phyloP scores from a whole-genome alignment of 306 rosid genomes.

The Vigna trinervia region DNA sequence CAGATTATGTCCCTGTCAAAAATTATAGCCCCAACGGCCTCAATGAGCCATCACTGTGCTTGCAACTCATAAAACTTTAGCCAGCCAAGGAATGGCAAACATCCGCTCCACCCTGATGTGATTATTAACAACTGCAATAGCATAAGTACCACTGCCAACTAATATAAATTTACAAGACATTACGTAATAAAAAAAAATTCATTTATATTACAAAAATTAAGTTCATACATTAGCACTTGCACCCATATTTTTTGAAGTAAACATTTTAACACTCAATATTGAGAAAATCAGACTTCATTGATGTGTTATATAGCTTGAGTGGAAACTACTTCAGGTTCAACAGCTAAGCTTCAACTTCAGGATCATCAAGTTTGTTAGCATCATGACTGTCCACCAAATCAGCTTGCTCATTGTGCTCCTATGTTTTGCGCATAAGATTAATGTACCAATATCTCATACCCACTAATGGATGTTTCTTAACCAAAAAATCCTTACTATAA shows the following conservation, averaged over 20 bases:
- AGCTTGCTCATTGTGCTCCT: slow-evolving; percentile 40
- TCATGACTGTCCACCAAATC: slow-evolving; percentile 28
- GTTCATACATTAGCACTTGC: slow-evolving; percentile 24
- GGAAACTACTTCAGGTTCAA: slow-evolving; percentile 39
- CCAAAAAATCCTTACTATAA: slow-evolving; percentile 69
- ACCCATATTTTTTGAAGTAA: slow-evolving; percentile 18
- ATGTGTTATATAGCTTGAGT: slow-evolving; percentile 24
- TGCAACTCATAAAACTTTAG: slow-evolving; percentile 19
- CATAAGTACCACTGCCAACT: slow-evolving; percentile 20
- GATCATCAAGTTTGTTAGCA: slow-evolving; percentile 33
- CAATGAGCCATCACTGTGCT: slow-evolving; percentile 16
- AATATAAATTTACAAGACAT: slow-evolving; percentile 19
- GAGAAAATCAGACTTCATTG: slow-evolving; percentile 14
- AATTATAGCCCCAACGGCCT: slow-evolving; percentile 1
- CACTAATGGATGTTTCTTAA: slow-evolving; percentile 75
- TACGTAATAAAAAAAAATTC: not conserved
- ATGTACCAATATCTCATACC: slow-evolving; percentile 72
- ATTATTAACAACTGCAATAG: not conserved
- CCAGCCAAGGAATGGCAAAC: not conserved
- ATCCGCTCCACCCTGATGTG: not conserved
- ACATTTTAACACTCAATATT: slow-evolving; percentile 18
- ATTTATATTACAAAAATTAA: slow-evolving; percentile 2
- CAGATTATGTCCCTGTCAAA: not conserved
- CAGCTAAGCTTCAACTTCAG: slow-evolving; percentile 40
- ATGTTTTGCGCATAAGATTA: slow-evolving; percentile 66